Conservation (phyloP, 164 flowering plant species). For the Litsea cubeba region DNA sequence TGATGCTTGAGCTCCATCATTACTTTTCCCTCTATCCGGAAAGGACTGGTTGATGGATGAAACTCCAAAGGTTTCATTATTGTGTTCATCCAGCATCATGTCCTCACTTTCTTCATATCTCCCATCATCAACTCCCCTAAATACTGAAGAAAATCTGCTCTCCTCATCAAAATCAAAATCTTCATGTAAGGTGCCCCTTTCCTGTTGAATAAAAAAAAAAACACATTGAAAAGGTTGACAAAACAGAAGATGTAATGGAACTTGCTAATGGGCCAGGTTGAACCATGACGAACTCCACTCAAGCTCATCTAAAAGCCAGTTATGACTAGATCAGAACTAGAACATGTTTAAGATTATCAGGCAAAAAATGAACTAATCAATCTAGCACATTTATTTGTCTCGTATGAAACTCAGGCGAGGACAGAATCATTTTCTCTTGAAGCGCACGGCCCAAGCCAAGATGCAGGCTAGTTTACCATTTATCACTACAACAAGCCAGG, state of each 20-base stretch:
- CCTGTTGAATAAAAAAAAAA: constrained; percentile 40
- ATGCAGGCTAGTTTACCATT: neutral
- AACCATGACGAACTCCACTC: neutral
- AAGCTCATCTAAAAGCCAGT: neutral
- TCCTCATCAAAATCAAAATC: constrained; percentile 82
- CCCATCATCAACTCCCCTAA: constrained; percentile 54
- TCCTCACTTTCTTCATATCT: constrained; percentile 68
- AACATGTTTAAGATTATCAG: neutral
- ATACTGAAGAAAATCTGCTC: constrained; percentile 81
- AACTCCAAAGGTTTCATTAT: constrained; percentile 72
- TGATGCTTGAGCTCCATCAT: constrained; percentile 36
- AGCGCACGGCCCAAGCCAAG: neutral
- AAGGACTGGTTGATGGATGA: constrained; percentile 32
- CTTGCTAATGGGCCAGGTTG: neutral
- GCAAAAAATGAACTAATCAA: neutral
- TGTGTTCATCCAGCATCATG: constrained; percentile 39
- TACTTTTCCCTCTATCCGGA: constrained; percentile 37
- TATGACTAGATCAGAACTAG: neutral
- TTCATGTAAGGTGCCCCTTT: constrained; percentile 64
- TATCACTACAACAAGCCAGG: neutral
- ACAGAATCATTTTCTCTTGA: neutral
- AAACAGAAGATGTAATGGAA: constrained; percentile 8
- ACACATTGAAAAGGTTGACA: neutral
- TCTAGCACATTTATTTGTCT: neutral
- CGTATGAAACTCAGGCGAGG: neutral